phyloP scores from a whole-genome alignment of 2,329 filamentous ascomycete genomes.

The Cladosporium sp. region DNA sequence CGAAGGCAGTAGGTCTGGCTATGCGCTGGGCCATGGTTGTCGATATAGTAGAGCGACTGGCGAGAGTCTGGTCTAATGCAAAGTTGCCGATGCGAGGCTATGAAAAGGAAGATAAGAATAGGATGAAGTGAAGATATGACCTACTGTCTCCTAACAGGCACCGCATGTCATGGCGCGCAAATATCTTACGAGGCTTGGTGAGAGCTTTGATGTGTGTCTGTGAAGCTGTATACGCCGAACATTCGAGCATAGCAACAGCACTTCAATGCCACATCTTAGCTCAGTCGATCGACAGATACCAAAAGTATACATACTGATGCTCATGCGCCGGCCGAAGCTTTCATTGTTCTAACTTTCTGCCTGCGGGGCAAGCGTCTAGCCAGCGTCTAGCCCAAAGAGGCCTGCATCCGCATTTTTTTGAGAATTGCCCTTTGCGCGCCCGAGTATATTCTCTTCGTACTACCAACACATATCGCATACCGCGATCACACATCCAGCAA shows the following conservation, averaged over 20 bases:
- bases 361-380: conserved; percentile 9
- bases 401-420: conserved; percentile 12
- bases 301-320: neutral
- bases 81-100: neutral
- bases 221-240: conserved; percentile 18
- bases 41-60: neutral
- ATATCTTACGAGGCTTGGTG: neutral
- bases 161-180: neutral
- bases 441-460: neutral
- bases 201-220: neutral
- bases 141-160: neutral
- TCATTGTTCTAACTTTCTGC: neutral
- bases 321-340: neutral
- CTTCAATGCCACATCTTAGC: neutral
- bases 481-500: neutral
- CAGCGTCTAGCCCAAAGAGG: conserved; percentile 8
- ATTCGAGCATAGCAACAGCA: conserved; percentile 13
- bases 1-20: neutral
- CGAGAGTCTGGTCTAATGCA: neutral
- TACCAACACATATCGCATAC: neutral
- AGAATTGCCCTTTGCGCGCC: neutral
- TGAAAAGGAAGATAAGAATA: neutral
- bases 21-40: neutral
- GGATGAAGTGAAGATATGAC: neutral
- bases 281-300: neutral